phyloP scores from a whole-genome alignment of 225 moss, liverwort and hornwort species.

The Lunularia cruciata region DNA sequence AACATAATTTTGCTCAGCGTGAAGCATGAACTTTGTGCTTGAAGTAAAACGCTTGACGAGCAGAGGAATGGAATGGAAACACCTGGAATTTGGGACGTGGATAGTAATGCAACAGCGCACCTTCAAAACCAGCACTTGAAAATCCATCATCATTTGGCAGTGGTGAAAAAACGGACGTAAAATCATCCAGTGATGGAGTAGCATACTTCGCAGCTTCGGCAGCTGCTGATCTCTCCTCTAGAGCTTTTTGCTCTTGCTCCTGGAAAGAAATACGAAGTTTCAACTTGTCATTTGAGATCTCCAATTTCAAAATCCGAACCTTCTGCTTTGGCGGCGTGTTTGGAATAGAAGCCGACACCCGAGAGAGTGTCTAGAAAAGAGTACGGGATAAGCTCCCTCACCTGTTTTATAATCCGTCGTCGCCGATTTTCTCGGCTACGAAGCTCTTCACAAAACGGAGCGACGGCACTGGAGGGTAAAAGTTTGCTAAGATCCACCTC shows the following conservation, averaged over 20 bases:
- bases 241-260: constrained; percentile 63
- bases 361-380: background rate
- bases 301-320: background rate
- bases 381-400: background rate
- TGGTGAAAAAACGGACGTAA: constrained; percentile 55
- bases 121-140: constrained; percentile 56
- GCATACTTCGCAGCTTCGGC: constrained; percentile 49
- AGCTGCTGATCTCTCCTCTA: constrained; percentile 70
- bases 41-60: too few relatives aligned
- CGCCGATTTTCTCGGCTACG: constrained; percentile 65
- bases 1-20: too few relatives aligned
- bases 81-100: too few relatives aligned
- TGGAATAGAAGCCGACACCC: background rate
- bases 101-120: constrained; percentile 8
- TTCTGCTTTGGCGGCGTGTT: background rate
- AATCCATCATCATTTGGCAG: constrained; percentile 53
- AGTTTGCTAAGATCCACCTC: constrained; percentile 85
- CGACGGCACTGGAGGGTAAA: constrained; percentile 62
- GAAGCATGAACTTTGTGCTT: too few relatives aligned
- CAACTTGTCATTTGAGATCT: background rate
- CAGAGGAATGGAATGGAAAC: too few relatives aligned
- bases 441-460: constrained; percentile 76
- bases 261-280: constrained; percentile 21
- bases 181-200: constrained; percentile 80
- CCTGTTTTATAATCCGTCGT: constrained; percentile 40